These are phyloP conservation scores for Sphaerostilbella broomeana DNA, from an alignment of 2,329 filamentous ascomycete species.

Conservation along the genomic window DNA sequence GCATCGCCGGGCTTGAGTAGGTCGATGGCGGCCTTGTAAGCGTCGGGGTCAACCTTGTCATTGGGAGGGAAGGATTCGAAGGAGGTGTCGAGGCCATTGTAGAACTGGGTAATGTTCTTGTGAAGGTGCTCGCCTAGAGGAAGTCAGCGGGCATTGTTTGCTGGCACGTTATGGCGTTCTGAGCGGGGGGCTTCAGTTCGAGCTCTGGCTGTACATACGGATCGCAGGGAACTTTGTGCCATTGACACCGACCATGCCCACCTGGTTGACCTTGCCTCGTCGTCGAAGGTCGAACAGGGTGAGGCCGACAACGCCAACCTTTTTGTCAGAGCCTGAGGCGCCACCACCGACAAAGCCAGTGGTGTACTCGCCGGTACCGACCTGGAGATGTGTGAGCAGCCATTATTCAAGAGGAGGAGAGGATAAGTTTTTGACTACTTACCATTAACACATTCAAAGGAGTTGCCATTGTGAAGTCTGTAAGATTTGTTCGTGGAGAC, in stretches of 20 bases:
- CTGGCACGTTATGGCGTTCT: not conserved
- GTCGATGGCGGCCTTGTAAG: conserved; percentile 87
- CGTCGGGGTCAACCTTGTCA: conserved; percentile 64
- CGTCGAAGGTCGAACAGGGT: conserved; percentile 84
- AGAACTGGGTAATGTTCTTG: conserved; percentile 80
- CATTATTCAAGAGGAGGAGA: conserved; percentile 8
- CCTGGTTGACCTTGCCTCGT: conserved; percentile 76
- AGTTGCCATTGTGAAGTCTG: conserved; percentile 41
- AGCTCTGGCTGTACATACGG: conserved; percentile 45
- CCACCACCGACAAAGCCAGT: conserved; percentile 85
- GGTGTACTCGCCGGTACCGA: conserved; percentile 94
- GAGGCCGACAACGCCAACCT: conserved; percentile 86
- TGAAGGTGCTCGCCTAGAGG: conserved; percentile 66
- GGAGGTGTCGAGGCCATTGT: conserved; percentile 82
- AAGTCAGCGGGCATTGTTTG: too few relatives aligned
- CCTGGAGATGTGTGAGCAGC: conserved; percentile 35
- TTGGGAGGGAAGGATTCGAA: conserved; percentile 79
- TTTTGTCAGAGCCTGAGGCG: conserved; percentile 86
- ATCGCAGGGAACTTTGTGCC: conserved; percentile 89
- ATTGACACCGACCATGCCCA: conserved; percentile 86
- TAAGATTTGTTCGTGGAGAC: not conserved
- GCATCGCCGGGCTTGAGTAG: conserved; percentile 73
- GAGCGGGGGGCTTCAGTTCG: not conserved
- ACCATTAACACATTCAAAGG: conserved; percentile 65
- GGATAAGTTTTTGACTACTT: conserved; percentile 17